Conservation (phyloP, 1,284 basidiomycete genomes). For the Fomitopsis schrenkii region DNA sequence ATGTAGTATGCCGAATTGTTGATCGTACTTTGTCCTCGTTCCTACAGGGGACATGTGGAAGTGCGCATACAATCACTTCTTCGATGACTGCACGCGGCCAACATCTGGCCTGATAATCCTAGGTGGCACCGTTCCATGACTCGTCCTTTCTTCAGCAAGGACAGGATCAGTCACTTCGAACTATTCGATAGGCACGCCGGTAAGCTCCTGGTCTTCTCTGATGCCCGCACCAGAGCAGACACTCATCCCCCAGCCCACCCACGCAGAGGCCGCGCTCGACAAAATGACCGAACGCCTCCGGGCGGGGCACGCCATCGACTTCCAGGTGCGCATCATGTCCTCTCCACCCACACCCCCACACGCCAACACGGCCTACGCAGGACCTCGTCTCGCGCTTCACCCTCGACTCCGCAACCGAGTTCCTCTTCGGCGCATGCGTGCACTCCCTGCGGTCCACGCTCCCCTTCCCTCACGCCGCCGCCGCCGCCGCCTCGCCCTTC, state of each 20-base stretch:
- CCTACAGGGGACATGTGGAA: slow-evolving; percentile 25
- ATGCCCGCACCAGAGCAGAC: too few species aligned
- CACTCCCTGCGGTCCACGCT: slow-evolving; percentile 27
- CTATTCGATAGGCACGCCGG: slow-evolving; percentile 7
- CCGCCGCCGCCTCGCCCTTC: not conserved
- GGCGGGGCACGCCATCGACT: slow-evolving; percentile 10
- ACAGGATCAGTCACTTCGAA: slow-evolving; percentile 8
- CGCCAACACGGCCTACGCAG: slow-evolving; percentile 5
- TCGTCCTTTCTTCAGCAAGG: slow-evolving; percentile 12
- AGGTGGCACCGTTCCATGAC: slow-evolving; percentile 27
- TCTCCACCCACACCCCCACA: not conserved
- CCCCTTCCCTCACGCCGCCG: slow-evolving; percentile 25
- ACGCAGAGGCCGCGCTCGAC: not conserved
- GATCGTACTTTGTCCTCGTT: not conserved
- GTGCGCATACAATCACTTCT: slow-evolving; percentile 7
- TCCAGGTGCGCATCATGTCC: slow-evolving; percentile 14
- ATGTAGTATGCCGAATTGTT: not conserved
- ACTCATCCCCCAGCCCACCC: not conserved
- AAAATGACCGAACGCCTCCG: slow-evolving; percentile 5
- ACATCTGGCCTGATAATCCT: not conserved
- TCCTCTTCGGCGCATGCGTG: slow-evolving; percentile 37
- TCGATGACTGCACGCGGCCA: not conserved
- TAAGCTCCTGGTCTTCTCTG: not conserved
- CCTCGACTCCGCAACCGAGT: slow-evolving; percentile 37
- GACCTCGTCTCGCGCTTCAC: slow-evolving; percentile 35